A percentile compares a stretch with the other conserved stretches of the same genome.
phyloP scores from a whole-genome alignment of 192 early-diverging fungal species.

The Backusella tuberculispora region DNA sequence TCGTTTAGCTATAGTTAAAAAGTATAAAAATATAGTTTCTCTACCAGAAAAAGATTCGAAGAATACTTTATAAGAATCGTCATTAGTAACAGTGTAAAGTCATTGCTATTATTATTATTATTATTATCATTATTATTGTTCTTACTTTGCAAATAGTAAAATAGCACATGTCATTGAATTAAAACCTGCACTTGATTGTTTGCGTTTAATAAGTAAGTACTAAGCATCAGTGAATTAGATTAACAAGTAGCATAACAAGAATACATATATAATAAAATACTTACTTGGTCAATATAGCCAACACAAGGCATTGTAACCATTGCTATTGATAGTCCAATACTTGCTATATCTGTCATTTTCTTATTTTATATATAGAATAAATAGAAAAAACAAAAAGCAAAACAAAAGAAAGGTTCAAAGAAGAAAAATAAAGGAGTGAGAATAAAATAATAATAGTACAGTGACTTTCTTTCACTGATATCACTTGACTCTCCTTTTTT shows the following conservation, averaged over 20 bases:
- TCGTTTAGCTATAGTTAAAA: not conserved
- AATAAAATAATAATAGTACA: not conserved
- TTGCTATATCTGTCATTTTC: not conserved
- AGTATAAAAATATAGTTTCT: not conserved
- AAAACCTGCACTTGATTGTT: conserved; percentile 57
- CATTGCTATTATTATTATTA: not conserved
- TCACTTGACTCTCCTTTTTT: conserved; percentile 9
- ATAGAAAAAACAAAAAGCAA: not conserved
- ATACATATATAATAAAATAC: not conserved
- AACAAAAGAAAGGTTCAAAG: not conserved
- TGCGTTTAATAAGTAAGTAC: conserved; percentile 51
- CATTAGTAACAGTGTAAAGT: not conserved
- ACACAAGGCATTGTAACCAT: conserved; percentile 62
- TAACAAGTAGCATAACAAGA: not conserved
- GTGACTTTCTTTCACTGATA: conserved; percentile 2
- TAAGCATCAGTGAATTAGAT: conserved; percentile 10
- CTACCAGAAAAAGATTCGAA: conserved; percentile 53
- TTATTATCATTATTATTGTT: not conserved
- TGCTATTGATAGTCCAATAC: conserved; percentile 38
- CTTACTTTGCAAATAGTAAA: conserved; percentile 56
- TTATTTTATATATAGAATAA: not conserved
- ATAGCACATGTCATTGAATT: conserved; percentile 59
- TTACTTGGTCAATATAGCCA: conserved; percentile 59
- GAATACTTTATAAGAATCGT: conserved; percentile 31
- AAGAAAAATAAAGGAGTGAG: not conserved